Evolutionary conservation across 805 yeast species (phyloP), one percentile per base, ranked within the genome.

Genomic region (Wickerhamiella galacta): DNA sequence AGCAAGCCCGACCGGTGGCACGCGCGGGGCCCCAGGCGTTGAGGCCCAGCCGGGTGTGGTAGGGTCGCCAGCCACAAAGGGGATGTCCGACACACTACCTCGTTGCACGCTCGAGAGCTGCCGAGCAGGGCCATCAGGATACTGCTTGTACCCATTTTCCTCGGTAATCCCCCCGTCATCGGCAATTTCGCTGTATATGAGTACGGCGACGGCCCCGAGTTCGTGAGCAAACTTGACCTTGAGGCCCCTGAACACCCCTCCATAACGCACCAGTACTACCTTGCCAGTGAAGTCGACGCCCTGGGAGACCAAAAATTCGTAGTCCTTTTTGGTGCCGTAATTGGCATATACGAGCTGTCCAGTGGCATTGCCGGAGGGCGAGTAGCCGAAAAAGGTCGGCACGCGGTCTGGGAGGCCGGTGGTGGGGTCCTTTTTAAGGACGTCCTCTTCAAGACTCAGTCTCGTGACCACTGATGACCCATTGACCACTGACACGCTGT

Each of bases 191-290:
- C 77, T 58, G 49, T 72, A 78, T 20, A 78, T 57, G 11, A 78
- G 49, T 3, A 70, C 83, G 21, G 75, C 90, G 33, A 57, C 51
- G 21, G 77, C 77, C 20, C 83, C 85, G 20, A 58, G 56, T 28
- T 75, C 75, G 53, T 78, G 76, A 11, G 87, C 90, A 51, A 72
- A 72, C 47, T 73, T 70, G 32, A 79, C 79, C 48, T 78, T 78
- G 40, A 77, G 60, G 11, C 90, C 90, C 21, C 90, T 62, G 57
- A 70, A 75, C 10, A 73, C 62, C 6, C 49, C 52, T 30, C 83
- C 85, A 45, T 78, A 77, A 39, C 82, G 63, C 4, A 66, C 71
- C 37, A 78, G 59, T 7, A 72, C 85, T 34, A 78, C 66, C 39
- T 70, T 70, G 15, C 69, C 81, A 20, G 51, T 47, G 23, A 75